These are phyloP conservation scores for Exsudoporus floridanus DNA, from an alignment of 1,284 basidiomycete species.

Conservation along the genomic window DNA sequence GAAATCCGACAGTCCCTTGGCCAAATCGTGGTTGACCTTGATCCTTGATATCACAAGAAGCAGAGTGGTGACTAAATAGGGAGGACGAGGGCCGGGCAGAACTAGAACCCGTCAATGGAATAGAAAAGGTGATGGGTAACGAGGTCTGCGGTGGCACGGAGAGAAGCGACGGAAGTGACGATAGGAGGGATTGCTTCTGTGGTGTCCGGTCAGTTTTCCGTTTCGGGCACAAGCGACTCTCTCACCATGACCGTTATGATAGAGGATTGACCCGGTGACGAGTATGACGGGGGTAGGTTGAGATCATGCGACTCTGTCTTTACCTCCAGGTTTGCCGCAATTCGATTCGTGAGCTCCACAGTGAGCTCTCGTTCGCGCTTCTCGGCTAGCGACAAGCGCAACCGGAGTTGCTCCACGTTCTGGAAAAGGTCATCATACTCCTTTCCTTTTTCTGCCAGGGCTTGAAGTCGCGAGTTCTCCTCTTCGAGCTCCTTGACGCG, in stretches of 20 bases:
- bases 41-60: slow-evolving; percentile 50
- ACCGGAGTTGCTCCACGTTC: slow-evolving; percentile 64
- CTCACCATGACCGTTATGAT: slow-evolving; percentile 71
- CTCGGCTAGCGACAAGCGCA: slow-evolving; percentile 60
- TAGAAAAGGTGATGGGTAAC: slow-evolving; percentile 53
- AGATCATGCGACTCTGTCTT: slow-evolving; percentile 56
- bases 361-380: slow-evolving; percentile 65
- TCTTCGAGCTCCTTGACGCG: slow-evolving; percentile 62
- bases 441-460: slow-evolving; percentile 46
- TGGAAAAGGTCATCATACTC: slow-evolving; percentile 44
- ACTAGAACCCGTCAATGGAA: slow-evolving; percentile 42
- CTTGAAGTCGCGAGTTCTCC: slow-evolving; percentile 69
- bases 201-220: slow-evolving; percentile 24
- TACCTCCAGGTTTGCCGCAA: slow-evolving; percentile 39
- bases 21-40: slow-evolving; percentile 54
- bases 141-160: slow-evolving; percentile 57
- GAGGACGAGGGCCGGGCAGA: slow-evolving; percentile 45
- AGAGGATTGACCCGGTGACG: slow-evolving; percentile 51
- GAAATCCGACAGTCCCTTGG: slow-evolving; percentile 46
- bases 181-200: slow-evolving; percentile 60
- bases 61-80: slow-evolving; percentile 54
- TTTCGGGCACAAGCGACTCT: slow-evolving; percentile 14
- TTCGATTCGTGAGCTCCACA: slow-evolving; percentile 52
- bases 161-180: slow-evolving; percentile 71
- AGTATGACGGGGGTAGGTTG: slow-evolving; percentile 40